Evolutionary conservation across 306 rosid species (phyloP).

Genomic region (Rubus idaeus): DNA sequence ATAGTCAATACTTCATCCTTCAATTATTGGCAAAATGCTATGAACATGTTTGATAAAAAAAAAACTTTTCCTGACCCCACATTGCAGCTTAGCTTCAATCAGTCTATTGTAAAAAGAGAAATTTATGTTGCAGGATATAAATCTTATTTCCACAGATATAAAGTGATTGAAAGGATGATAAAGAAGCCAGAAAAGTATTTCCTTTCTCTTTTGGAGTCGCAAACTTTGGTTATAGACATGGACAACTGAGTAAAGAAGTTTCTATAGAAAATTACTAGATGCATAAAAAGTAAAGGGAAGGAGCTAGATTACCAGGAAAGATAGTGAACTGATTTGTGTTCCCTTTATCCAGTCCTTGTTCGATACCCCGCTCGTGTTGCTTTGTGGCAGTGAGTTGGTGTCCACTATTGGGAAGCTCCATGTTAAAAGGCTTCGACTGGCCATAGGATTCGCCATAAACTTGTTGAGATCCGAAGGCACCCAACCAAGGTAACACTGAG

Average conservation of each 20-base stretch:
- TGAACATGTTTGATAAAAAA: neutral
- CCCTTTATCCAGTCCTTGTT: slow-evolving; percentile 54
- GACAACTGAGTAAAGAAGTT: neutral
- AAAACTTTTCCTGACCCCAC: neutral
- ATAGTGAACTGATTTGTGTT: slow-evolving; percentile 61
- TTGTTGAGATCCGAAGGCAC: slow-evolving; percentile 58
- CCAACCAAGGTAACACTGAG: slow-evolving; percentile 69
- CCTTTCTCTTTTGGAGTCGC: neutral
- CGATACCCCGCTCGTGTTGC: slow-evolving; percentile 47
- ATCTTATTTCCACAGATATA: neutral
- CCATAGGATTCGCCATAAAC: slow-evolving; percentile 59
- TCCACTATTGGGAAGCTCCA: slow-evolving; percentile 45
- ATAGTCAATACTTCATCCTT: neutral
- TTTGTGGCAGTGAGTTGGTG: slow-evolving; percentile 51
- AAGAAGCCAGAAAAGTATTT: slow-evolving; percentile 5
- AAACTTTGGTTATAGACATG: neutral
- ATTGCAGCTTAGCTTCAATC: neutral
- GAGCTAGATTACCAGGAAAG: slow-evolving; percentile 60
- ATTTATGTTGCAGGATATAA: neutral
- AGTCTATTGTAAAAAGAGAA: neutral
- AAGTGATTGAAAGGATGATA: neutral
- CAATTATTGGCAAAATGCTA: neutral
- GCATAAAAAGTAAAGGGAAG: slow-evolving; percentile 6
- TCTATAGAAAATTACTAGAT: neutral
- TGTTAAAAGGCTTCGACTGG: slow-evolving; percentile 58